Evolutionary conservation across 805 yeast species (phyloP), one percentile per base, ranked within the genome.

Genomic region (Cyberlindnera saturnus): DNA sequence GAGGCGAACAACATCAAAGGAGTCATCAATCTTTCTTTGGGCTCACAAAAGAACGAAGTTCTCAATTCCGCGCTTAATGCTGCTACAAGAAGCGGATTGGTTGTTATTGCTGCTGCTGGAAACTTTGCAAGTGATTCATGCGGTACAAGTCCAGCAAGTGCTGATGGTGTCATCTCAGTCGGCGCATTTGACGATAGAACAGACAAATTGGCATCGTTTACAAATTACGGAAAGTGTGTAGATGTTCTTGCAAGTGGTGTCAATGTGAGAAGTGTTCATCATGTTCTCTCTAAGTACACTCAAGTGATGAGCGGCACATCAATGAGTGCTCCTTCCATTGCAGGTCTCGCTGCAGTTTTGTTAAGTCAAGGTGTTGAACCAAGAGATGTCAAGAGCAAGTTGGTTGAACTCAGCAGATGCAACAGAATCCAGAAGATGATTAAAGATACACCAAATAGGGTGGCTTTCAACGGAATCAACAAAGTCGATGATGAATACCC

Each of bases 151-250:
- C 97, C 97, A 0, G 95, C 95, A 1, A 82, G 91, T 32, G 82
- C 91, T 1, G 66, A 65, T 1, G 66, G 67, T 39, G 88, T 86
- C 0, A 75, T 87, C 4, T 80, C 95, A 0, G 95, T 90, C 8
- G 97, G 96, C 1, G 95, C 96, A 4, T 78, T 89, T 40, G 91
- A 88, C 56, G 96, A 86, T 57, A 58, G 73, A 16, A 71, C 71
- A 6, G 95, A 87, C 53, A 53, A 69, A 3, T 69, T 89, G 31
- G 95, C 97, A 0, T 57, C 73, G 11, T 90, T 91, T 55, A 77
- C 93, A n/a, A 90, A 91, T 58, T 86, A 90, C 89, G 97, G 98
- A 0, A 68, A 71, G n/a, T 91, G 97, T 62, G 95, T 90, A 7
- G 88, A 87, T 56, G 70, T 87, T 1, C 83, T 86, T 63, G 88